Evolutionary conservation across 2,329 filamentous ascomycete species (phyloP), one percentile per base, ranked within the genome.

Genomic region (Knufia petricola): DNA sequence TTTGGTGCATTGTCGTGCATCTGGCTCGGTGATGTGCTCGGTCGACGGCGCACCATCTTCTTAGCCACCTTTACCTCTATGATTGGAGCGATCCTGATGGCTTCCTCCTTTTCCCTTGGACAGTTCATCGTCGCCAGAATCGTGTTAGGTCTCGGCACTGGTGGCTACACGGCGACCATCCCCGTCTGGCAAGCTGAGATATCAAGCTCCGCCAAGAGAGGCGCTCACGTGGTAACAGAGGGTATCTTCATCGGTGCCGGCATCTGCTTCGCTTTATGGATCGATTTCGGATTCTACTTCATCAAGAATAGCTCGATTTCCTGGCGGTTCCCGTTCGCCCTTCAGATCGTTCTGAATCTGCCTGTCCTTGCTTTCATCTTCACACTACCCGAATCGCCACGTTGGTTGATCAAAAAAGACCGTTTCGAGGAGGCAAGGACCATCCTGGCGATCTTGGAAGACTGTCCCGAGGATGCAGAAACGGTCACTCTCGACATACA

Each of bases 301-400:
- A n/a, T n/a, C n/a, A n/a, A n/a, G n/a, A n/a, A n/a, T n/a, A n/a
- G n/a, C n/a, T n/a, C n/a, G n/a, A n/a, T n/a, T n/a, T n/a, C n/a
- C n/a, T 78, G 75, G 74, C 66, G 76, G 39, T 74, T 78, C 52
- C 76, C 76, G 0, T 69, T 79, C 44, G 73, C 71, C 4, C 76
- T 79, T 59, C 77, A 79, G 60, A 76, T 77, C 52, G 57, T 77
- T 30, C 74, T 79, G 46, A 74, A 76, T 0, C 50, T 74, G 1
- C 64, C 77, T 26, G 75, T 78, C 20, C 63, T 74, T 42, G 58
- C 52, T n/a, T 66, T 71, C 38, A 50, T 50, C 32, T 48, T 48
- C 1, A 52, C 19, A 4, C 41, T 37, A 42, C 28, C 41, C 3
- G 41, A 44, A 13, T 44, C 41, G 21, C 41, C 41, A 17, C 41